Conservation (phyloP, 2,329 filamentous ascomycete genomes). For the Fusarium piperis region DNA sequence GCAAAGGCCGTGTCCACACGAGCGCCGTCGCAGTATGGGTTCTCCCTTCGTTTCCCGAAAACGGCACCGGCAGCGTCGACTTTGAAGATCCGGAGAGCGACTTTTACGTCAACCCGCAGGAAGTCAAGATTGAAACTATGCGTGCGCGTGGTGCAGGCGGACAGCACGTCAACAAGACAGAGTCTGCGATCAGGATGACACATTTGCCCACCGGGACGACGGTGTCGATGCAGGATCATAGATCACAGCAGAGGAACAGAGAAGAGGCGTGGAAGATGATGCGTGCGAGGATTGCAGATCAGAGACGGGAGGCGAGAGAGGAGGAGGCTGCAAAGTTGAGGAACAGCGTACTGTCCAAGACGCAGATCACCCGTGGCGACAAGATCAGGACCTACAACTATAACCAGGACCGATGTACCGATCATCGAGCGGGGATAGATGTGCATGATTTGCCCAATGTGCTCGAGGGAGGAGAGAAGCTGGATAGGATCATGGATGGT, state of each 20-base stretch:
- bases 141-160: constrained; percentile 90
- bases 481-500: constrained; percentile 81
- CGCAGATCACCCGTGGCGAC: constrained; percentile 88
- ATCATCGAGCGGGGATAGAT: constrained; percentile 84
- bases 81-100: constrained; percentile 88
- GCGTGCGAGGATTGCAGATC: constrained; percentile 82
- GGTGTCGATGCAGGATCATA: constrained; percentile 91
- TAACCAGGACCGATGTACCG: constrained; percentile 80
- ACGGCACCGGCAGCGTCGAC: constrained; percentile 61
- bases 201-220: constrained; percentile 87
- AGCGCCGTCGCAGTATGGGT: constrained; percentile 93
- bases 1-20: constrained; percentile 90
- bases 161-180: constrained; percentile 98
- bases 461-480: constrained; percentile 74
- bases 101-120: constrained; percentile 86
- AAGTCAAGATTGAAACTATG: constrained; percentile 90
- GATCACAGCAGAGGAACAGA: constrained; percentile 90
- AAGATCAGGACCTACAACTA: constrained; percentile 95
- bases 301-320: constrained; percentile 82
- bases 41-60: constrained; percentile 80
- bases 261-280: constrained; percentile 88
- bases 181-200: constrained; percentile 92
- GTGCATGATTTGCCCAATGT: constrained; percentile 83
- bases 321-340: constrained; percentile 79
- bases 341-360: constrained; percentile 79